Evolutionary conservation across 2,329 filamentous ascomycete species (phyloP).

Genomic region (Trichophyton rubrum): DNA sequence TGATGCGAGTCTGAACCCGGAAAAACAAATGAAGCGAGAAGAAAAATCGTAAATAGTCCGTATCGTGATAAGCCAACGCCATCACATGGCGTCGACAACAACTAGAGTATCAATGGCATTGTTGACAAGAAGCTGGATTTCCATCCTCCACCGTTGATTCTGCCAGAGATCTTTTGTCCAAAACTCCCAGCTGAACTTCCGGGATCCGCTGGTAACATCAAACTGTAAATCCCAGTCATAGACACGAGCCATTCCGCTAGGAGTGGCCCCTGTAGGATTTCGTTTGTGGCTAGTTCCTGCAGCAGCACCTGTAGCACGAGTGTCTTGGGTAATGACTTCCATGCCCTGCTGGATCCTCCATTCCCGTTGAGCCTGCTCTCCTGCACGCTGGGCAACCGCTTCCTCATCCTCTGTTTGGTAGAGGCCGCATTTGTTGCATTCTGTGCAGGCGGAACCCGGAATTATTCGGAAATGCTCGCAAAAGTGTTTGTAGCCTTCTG

Average conservation of each 20-base stretch:
- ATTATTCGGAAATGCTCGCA: conserved; percentile 87
- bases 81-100: conserved; percentile 19
- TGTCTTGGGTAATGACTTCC: conserved; percentile 7
- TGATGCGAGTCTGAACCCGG: background rate
- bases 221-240: conserved; percentile 19
- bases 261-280: background rate
- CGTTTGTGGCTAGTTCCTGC: background rate
- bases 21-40: background rate
- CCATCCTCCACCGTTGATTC: conserved; percentile 31
- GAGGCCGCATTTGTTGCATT: conserved; percentile 72
- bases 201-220: conserved; percentile 13
- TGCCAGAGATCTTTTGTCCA: conserved; percentile 28
- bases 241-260: conserved; percentile 3
- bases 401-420: conserved; percentile 62
- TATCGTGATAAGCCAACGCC: background rate
- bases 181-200: conserved; percentile 19
- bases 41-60: background rate
- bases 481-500: conserved; percentile 81
- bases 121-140: conserved; percentile 30
- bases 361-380: conserved; percentile 56
- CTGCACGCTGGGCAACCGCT: conserved; percentile 53
- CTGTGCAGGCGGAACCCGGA: conserved; percentile 59
- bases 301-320: background rate
- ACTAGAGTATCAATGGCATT: conserved; percentile 31
- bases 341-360: conserved; percentile 55